Base-by-base conservation (phyloP, 2,329 filamentous ascomycete genomes). In the Ophiostoma himal-ulmi region DNA sequence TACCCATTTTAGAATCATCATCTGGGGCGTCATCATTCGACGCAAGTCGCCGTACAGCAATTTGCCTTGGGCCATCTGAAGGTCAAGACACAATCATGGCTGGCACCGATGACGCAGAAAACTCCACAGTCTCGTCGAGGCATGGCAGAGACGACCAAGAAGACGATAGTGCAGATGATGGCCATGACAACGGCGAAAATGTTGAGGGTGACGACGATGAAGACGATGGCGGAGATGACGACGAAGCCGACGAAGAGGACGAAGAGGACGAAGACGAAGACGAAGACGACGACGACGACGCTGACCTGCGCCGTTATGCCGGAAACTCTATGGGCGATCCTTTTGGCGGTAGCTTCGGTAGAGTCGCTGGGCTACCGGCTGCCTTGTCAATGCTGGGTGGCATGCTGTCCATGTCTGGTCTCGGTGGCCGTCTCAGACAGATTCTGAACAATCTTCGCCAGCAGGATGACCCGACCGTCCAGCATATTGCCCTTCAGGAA, bases 341-440 rank as follows among this genome's bases (percentile, higher is more conserved):
- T 0, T 88, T 88, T 74, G 84, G 86, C 57, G 52, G 65, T 14
- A 41, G 37, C 37, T 66, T 41, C 20, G 22, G 37, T 14, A 41
- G 65, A 17, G 37, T 17, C 2, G n/a, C 65, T 69, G 88, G 88
- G 22, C 82, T 98, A 37, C 92, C 92, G 7, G 91, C 84, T 76
- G 96, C 93, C 17, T 84, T 99, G 22, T 86, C 94, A 77, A 93
- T 94, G 22, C 82, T 99, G 74, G 96, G 89, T 69, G 94, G 94
- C 73, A 96, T 97, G 87, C 93, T 97, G 85, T 91, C 92, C 86
- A 94, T 97, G 86, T 91, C 92, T 2, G 91, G 94, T 54, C 89
- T 94, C 71, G 90, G 92, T 30, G 85, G 88, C 54, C 89, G 93
- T 74, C 83, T 99, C 68, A 88, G 94, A 70, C 91, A 93, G 71